phyloP scores from a whole-genome alignment of 768 basidiomycete species.

The Rhodotorula babjevae region DNA sequence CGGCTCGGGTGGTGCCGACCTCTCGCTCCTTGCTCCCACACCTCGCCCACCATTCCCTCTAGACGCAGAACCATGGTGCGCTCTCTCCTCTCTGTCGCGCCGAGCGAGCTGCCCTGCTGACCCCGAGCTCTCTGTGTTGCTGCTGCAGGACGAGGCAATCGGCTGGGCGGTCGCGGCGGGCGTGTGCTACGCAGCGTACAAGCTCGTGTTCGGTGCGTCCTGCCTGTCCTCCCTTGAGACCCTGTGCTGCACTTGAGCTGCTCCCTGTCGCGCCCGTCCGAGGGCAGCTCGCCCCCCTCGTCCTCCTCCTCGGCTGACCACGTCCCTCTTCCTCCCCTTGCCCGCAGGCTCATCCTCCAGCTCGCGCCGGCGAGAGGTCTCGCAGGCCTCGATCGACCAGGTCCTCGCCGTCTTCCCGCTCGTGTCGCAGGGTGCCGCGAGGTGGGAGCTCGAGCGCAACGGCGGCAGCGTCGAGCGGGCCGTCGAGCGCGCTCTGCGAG shows the following conservation, averaged over 20 bases:
- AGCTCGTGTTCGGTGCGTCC: slow-evolving; percentile 22
- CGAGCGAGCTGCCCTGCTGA: not conserved
- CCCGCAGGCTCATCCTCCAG: not conserved
- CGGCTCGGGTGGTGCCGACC: not conserved
- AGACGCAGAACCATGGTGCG: not conserved
- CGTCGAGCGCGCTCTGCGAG: slow-evolving; percentile 27
- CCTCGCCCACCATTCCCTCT: not conserved
- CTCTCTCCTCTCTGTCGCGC: not conserved
- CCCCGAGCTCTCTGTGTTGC: not conserved
- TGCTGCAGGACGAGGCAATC: slow-evolving; percentile 19
- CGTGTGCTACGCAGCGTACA: slow-evolving; percentile 19
- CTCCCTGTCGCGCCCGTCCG: no score
- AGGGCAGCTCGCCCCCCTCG: no score
- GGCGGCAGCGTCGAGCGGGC: slow-evolving; percentile 33
- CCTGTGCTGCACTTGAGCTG: no score
- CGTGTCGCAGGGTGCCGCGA: not conserved
- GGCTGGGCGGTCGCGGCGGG: slow-evolving; percentile 25
- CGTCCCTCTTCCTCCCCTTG: not conserved
- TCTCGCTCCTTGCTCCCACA: not conserved
- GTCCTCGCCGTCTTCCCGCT: slow-evolving; percentile 20
- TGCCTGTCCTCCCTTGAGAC: no score
- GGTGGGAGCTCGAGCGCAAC: slow-evolving; percentile 33
- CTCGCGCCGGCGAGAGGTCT: not conserved
- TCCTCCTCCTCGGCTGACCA: not conserved
- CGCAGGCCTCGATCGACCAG: slow-evolving; percentile 16